A percentile compares a stretch with the other conserved stretches of the same genome.
Evolutionary conservation across 306 rosid species (phyloP).

Genomic region (Cyclanthera cordifolia): DNA sequence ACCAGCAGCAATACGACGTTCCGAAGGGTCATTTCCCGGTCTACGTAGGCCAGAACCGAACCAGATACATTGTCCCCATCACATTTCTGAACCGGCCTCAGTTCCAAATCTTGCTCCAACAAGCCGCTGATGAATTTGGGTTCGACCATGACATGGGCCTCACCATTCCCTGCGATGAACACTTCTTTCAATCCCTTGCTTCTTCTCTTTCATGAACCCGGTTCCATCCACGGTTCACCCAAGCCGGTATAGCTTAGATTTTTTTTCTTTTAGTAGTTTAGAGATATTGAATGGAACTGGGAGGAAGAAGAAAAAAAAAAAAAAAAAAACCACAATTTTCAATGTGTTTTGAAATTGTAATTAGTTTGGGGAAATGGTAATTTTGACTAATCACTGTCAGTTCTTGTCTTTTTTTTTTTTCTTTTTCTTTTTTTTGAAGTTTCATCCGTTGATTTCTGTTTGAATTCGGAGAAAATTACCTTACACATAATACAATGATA

Average conservation of each 20-base stretch:
- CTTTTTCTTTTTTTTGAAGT: constrained; percentile 10
- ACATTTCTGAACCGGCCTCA: constrained; percentile 56
- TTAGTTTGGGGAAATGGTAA: background rate
- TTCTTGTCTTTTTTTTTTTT: no score
- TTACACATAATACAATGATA: no score
- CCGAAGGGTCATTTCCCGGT: constrained; percentile 96
- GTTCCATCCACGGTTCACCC: no score
- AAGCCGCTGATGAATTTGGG: constrained; percentile 89
- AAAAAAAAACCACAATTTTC: background rate
- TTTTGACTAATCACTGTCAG: background rate
- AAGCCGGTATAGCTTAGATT: no score
- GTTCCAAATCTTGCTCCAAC: constrained; percentile 66
- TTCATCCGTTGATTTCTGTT: background rate
- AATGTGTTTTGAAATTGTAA: background rate
- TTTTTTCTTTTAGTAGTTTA: background rate
- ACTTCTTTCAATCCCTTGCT: constrained; percentile 53
- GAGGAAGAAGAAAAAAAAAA: background rate
- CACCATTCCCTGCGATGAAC: constrained; percentile 79
- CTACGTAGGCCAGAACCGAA: constrained; percentile 78
- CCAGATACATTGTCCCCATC: constrained; percentile 72
- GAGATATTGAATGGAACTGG: background rate
- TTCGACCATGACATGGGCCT: constrained; percentile 85
- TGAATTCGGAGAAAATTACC: no score
- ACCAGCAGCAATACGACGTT: constrained; percentile 38
- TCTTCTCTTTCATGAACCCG: constrained; percentile 30